Evolutionary conservation across 116 monocot genomes (phyloP).

Genomic region (Cymodocea nodosa): DNA sequence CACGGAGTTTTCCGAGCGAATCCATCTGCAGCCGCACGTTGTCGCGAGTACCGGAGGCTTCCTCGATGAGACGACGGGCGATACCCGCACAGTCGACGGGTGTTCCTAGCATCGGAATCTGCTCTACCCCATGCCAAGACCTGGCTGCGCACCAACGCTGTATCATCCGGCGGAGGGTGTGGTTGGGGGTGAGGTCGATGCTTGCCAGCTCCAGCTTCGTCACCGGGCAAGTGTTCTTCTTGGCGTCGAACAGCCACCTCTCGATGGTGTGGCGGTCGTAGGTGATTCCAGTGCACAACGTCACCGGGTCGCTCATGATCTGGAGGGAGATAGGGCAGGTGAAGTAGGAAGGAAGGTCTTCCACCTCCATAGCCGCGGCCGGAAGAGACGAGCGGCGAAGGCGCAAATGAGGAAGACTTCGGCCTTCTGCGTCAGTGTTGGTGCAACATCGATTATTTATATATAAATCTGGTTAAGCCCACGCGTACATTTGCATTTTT

Average conservation of each 20-base stretch:
- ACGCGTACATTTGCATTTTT: too few species aligned
- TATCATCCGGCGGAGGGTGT: constrained; percentile 46
- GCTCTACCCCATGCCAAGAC: constrained; percentile 20
- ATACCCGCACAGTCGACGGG: constrained; percentile 22
- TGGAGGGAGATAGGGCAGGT: constrained; percentile 61
- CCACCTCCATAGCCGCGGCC: not conserved
- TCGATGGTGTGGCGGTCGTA: constrained; percentile 54
- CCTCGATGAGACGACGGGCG: constrained; percentile 19
- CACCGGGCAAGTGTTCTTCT: constrained; percentile 20
- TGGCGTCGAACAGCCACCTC: constrained; percentile 26
- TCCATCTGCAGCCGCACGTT: constrained; percentile 1
- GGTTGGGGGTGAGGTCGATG: constrained; percentile 37
- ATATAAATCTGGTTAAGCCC: too few species aligned
- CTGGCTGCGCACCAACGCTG: constrained; percentile 33
- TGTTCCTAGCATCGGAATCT: constrained; percentile 18
- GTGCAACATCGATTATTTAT: too few species aligned
- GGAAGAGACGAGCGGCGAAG: not conserved
- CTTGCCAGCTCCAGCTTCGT: constrained; percentile 11
- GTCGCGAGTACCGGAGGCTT: too few species aligned
- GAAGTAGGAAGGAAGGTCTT: constrained; percentile 31
- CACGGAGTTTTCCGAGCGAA: constrained; percentile 21
- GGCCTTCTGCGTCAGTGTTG: too few species aligned
- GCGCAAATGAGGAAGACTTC: too few species aligned
- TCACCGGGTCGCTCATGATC: constrained; percentile 60
- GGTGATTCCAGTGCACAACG: constrained; percentile 42